Base-by-base conservation (phyloP, 768 basidiomycete genomes). In the Gyrodon lividus region DNA sequence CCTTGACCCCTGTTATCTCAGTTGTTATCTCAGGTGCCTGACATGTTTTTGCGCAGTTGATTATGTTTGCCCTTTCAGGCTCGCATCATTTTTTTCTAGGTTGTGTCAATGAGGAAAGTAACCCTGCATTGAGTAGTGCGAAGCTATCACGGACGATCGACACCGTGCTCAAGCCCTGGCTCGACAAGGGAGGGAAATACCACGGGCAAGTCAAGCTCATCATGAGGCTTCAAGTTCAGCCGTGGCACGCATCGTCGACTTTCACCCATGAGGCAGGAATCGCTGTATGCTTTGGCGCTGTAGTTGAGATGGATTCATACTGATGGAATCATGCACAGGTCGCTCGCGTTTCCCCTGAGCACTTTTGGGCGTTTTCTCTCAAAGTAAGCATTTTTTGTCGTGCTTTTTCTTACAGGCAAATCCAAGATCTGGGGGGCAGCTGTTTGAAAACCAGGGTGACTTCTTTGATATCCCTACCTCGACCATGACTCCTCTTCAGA, bases 51-150 rank as follows among this genome's bases (percentile, higher is more conserved):
- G 6, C 26, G 1, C 56, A 91, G 89, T 92, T 72, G 92, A 92
- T 69, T 92, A 89, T 67, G 88, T 91, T 59, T 94, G 91, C 59
- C 90, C 90, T 1, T 92, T 74, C 77, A 89, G 86, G 86, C 84
- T 34, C 22, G 16, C 8, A 10, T 30, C 19, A 1, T 31, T 10
- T n/a, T n/a, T n/a, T n/a, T n/a, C n/a, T 0, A 20, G 6, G 19
- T 8, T 2, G 4, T 4, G 3, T 16, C 9, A 33, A 31, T 3
- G 31, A 1, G 2, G n/a, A 17, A 13, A 35, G 44, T 56, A 34
- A 66, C 16, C 22, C 10, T 17, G 16, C 13, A 24, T 42, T 34
- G 8, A 14, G 35, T 54, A 86, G 86, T 56, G 81, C 80, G 13
- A 89, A 87, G 68, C 60, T 87, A 41, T 73, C 83, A 9, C 68